These are phyloP conservation scores for Calonectria honghensis DNA, from an alignment of 2,329 filamentous ascomycete species.

Conservation along the genomic window DNA sequence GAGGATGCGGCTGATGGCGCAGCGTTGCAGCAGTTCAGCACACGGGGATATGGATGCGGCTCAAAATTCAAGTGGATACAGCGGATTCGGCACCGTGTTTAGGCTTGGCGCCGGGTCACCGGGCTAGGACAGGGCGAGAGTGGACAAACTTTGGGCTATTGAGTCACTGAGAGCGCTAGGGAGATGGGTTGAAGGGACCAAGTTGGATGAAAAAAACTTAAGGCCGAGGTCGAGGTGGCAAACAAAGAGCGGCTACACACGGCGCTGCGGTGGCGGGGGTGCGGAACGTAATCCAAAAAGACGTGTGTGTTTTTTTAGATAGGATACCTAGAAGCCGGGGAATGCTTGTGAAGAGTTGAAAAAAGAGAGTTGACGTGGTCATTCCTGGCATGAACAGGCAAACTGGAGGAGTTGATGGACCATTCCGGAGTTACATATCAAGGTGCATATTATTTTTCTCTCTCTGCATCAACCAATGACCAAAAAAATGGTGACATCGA, in stretches of 20 bases:
- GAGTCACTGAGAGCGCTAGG: slow-evolving; percentile 14
- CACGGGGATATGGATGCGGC: slow-evolving; percentile 34
- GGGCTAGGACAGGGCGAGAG: slow-evolving; percentile 31
- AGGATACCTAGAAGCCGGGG: slow-evolving; percentile 41
- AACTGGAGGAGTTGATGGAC: slow-evolving; percentile 26
- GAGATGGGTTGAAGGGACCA: slow-evolving; percentile 4
- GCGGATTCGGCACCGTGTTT: slow-evolving; percentile 22
- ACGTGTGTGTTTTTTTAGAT: slow-evolving; percentile 21
- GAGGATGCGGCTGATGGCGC: slow-evolving; percentile 27
- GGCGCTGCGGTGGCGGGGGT: slow-evolving; percentile 42
- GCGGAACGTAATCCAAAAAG: slow-evolving; percentile 42
- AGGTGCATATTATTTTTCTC: slow-evolving; percentile 3
- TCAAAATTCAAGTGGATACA: slow-evolving; percentile 29
- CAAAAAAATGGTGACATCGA: slow-evolving; percentile 6
- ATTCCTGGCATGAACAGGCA: slow-evolving; percentile 16
- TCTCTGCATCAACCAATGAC: neutral
- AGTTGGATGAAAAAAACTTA: neutral
- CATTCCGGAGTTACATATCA: slow-evolving; percentile 27
- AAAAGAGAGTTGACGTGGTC: slow-evolving; percentile 16
- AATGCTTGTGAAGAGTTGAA: slow-evolving; percentile 24
- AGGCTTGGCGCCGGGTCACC: slow-evolving; percentile 35
- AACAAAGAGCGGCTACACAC: slow-evolving; percentile 51
- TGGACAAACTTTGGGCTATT: slow-evolving; percentile 9
- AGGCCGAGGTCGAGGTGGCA: slow-evolving; percentile 20
- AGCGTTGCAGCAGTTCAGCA: slow-evolving; percentile 6